Percentiles rank a stretch among this genome's conserved stretches.
phyloP scores from a whole-genome alignment of 2,329 filamentous ascomycete genomes.

The Acrodontium crateriforme region DNA sequence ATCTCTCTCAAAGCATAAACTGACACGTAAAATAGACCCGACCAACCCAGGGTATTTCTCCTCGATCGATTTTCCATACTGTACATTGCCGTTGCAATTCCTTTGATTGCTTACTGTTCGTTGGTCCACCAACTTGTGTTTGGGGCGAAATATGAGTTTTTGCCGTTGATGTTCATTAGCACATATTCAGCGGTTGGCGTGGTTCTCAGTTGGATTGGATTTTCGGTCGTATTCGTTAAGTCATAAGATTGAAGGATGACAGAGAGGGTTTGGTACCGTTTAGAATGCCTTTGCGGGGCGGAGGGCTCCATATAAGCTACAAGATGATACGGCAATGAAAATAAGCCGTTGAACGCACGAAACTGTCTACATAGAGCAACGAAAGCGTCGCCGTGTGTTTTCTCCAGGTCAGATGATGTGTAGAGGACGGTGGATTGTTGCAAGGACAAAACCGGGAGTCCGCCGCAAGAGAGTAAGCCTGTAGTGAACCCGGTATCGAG shows the following conservation, averaged over 20 bases:
- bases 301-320: too few species aligned
- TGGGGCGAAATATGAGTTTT: constrained; percentile 69
- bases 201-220: constrained; percentile 87
- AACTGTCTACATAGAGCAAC: too few species aligned
- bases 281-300: too few species aligned
- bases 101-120: constrained; percentile 78
- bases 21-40: constrained; percentile 35
- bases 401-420: too few species aligned
- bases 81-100: constrained; percentile 82
- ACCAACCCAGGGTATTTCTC: constrained; percentile 68
- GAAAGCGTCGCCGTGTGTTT: too few species aligned
- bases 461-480: too few species aligned
- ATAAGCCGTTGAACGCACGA: too few species aligned
- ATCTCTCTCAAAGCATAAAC: not conserved
- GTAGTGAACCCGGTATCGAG: too few species aligned
- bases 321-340: too few species aligned
- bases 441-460: too few species aligned
- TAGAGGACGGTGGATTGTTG: too few species aligned
- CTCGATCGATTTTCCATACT: constrained; percentile 81
- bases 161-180: constrained; percentile 95
- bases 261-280: constrained; percentile 2
- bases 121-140: constrained; percentile 73
- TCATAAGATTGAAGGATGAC: constrained; percentile 11
- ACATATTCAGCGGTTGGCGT: constrained; percentile 91
- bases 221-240: constrained; percentile 76